These are phyloP conservation scores for Zygosaccharomyces pseudorouxii DNA, from an alignment of 805 yeast species.

Conservation along the genomic window DNA sequence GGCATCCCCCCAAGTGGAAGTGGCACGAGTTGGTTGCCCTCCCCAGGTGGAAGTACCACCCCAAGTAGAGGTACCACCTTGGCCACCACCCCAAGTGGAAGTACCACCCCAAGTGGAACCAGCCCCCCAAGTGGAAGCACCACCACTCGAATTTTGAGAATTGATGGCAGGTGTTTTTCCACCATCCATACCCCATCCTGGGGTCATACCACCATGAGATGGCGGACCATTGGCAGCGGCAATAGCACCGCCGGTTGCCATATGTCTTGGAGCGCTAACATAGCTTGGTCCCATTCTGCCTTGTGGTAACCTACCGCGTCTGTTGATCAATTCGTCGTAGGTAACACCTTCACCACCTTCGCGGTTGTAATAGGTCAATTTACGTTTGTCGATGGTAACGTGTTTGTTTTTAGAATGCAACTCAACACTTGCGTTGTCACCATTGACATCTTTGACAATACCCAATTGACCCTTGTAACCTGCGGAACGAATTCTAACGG, in stretches of 20 bases:
- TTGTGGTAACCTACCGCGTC: constrained; percentile 39
- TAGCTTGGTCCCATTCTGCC: constrained; percentile 35
- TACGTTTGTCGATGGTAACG: constrained; percentile 75
- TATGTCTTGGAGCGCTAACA: constrained; percentile 33
- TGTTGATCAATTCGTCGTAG: constrained; percentile 70
- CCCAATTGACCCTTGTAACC: constrained; percentile 92
- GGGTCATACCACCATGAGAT: constrained; percentile 44
- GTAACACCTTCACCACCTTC: constrained; percentile 65
- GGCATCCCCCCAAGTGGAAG: constrained; percentile 36
- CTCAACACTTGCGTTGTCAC: constrained; percentile 86
- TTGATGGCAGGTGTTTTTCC: constrained; percentile 42
- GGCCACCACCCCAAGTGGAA: constrained; percentile 38
- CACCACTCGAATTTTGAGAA: constrained; percentile 31
- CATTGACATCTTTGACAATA: constrained; percentile 89
- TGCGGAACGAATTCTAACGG: constrained; percentile 86
- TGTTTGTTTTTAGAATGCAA: constrained; percentile 88
- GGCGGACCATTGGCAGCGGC: constrained; percentile 30
- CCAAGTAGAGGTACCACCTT: constrained; percentile 30
- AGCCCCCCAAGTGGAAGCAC: constrained; percentile 35
- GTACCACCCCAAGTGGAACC: constrained; percentile 43
- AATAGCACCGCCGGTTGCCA: constrained; percentile 33
- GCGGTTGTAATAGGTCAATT: constrained; percentile 65
- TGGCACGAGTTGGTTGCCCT: constrained; percentile 36
- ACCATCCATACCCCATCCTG: constrained; percentile 55
- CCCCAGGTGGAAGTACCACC: constrained; percentile 43